A percentile compares a stretch with the other conserved stretches of the same genome.
phyloP scores from a whole-genome alignment of 805 yeast species.

The Clavispora carvajalis region DNA sequence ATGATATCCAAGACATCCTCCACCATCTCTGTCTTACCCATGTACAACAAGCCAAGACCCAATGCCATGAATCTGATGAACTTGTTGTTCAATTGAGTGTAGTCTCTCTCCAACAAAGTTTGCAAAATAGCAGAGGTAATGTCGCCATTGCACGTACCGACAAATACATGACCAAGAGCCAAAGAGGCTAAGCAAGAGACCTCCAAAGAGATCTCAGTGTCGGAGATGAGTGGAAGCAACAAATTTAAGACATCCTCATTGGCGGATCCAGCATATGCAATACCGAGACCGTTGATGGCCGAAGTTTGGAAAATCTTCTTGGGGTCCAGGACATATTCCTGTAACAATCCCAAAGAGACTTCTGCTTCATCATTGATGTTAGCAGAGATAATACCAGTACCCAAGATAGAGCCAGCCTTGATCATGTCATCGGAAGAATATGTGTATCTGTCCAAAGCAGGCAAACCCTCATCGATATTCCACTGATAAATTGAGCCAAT shows the following conservation, averaged over 20 bases:
- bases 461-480: constrained; percentile 87
- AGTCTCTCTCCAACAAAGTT: constrained; percentile 80
- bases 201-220: constrained; percentile 68
- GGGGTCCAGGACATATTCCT: constrained; percentile 70
- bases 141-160: constrained; percentile 94
- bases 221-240: constrained; percentile 77
- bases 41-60: constrained; percentile 84
- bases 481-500: constrained; percentile 87
- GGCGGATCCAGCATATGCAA: constrained; percentile 92
- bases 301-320: constrained; percentile 65
- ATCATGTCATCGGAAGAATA: constrained; percentile 82
- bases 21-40: constrained; percentile 91
- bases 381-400: constrained; percentile 87
- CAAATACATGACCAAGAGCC: constrained; percentile 90
- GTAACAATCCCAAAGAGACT: constrained; percentile 80
- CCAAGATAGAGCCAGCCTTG: constrained; percentile 94
- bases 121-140: constrained; percentile 88
- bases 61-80: constrained; percentile 89
- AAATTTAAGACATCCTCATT: constrained; percentile 77
- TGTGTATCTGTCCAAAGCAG: constrained; percentile 79
- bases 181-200: constrained; percentile 81
- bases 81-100: constrained; percentile 69
- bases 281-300: constrained; percentile 86
- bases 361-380: constrained; percentile 96
- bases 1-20: constrained; percentile 93